Conservation (phyloP, 805 yeast species). For the Yarrowia osloensis region DNA sequence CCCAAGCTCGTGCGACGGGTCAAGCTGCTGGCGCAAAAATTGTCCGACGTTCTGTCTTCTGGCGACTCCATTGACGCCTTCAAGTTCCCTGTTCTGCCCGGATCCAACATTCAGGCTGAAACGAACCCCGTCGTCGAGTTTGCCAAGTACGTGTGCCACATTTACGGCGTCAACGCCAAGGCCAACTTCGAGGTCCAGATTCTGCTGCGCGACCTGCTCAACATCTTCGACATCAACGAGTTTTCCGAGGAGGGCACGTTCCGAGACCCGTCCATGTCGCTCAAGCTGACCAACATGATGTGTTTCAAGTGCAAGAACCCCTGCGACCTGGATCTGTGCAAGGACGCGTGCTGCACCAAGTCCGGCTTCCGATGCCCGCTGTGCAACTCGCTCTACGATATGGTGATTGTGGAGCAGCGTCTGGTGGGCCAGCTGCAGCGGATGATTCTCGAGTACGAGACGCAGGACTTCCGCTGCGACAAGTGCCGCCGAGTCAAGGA, state of each 20-base stretch:
- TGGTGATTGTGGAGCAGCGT: conserved; percentile 74
- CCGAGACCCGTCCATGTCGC: conserved; percentile 69
- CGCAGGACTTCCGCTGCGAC: conserved; percentile 79
- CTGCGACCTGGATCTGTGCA: conserved; percentile 80
- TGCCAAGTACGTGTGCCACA: conserved; percentile 72
- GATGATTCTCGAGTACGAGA: conserved; percentile 58
- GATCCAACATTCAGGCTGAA: conserved; percentile 55
- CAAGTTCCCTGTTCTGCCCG: conserved; percentile 74
- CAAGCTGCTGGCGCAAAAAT: conserved; percentile 63
- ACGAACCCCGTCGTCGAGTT: conserved; percentile 78
- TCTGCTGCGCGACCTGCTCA: conserved; percentile 71
- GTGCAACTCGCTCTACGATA: conserved; percentile 66
- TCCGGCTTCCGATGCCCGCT: conserved; percentile 60
- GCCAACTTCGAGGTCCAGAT: conserved; percentile 72
- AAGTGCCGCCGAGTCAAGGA: conserved; percentile 72
- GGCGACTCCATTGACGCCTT: conserved; percentile 66
- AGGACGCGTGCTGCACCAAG: conserved; percentile 48
- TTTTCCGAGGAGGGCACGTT: conserved; percentile 76
- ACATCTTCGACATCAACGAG: conserved; percentile 77
- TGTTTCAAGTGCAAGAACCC: conserved; percentile 79
- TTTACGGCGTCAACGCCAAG: conserved; percentile 64
- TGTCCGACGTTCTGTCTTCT: conserved; percentile 70
- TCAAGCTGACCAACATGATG: conserved; percentile 64
- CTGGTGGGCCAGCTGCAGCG: conserved; percentile 65
- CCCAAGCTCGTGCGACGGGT: conserved; percentile 67